Evolutionary conservation across 495 filamentous ascomycete species (phyloP).

Genomic region (Hypoxylon perforatum): DNA sequence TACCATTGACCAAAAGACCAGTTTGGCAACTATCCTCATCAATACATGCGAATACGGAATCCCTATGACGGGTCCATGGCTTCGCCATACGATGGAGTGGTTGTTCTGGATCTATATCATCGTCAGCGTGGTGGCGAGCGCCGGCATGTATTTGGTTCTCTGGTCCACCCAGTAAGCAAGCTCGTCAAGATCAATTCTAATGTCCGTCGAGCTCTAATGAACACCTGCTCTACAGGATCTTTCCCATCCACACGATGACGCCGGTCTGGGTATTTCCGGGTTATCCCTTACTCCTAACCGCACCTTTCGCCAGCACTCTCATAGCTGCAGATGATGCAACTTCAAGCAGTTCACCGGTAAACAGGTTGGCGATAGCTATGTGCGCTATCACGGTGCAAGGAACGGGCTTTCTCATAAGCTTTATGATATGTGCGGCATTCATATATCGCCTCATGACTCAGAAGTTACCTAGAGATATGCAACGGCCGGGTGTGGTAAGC

Average conservation of each 20-base stretch:
- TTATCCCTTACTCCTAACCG: constrained; percentile 84
- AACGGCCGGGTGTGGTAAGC: constrained; percentile 77
- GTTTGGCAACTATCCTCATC: constrained; percentile 79
- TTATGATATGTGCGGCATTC: constrained; percentile 89
- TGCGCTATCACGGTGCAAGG: constrained; percentile 81
- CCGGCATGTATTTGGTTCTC: constrained; percentile 77
- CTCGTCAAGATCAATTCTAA: background rate
- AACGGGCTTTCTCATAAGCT: constrained; percentile 83
- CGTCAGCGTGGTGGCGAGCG: constrained; percentile 70
- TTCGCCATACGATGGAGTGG: constrained; percentile 68
- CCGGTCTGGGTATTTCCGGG: constrained; percentile 93
- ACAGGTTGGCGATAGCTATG: constrained; percentile 73
- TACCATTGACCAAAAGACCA: constrained; percentile 26
- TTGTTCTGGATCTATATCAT: constrained; percentile 80
- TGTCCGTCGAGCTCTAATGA: constrained; percentile 3
- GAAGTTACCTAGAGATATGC: constrained; percentile 80
- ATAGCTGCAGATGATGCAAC: constrained; percentile 56
- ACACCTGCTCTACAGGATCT: constrained; percentile 58
- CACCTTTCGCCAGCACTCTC: constrained; percentile 77
- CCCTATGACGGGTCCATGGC: constrained; percentile 72
- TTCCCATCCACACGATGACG: constrained; percentile 88
- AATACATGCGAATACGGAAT: constrained; percentile 85
- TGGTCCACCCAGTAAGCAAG: constrained; percentile 66
- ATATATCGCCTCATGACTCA: constrained; percentile 92
- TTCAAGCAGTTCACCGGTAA: constrained; percentile 50